phyloP scores from a whole-genome alignment of 257 asterid species.

The Lithospermum erythrorhizon region DNA sequence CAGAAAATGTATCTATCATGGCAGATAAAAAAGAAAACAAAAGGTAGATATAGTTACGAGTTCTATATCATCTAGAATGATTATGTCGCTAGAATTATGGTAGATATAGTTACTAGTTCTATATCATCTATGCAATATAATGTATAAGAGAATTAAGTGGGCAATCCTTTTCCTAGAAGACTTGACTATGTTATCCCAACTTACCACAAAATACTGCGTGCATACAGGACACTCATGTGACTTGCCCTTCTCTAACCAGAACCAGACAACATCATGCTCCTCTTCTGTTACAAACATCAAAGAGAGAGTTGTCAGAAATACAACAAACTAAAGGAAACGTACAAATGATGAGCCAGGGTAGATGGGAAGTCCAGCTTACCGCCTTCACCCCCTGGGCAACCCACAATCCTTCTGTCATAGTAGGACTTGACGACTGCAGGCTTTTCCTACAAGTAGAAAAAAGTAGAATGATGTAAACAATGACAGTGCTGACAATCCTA shows the following conservation, averaged over 20 bases:
- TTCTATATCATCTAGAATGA: too few relatives aligned
- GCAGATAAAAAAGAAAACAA: too few relatives aligned
- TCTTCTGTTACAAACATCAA: slow-evolving; percentile 45
- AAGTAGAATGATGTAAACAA: not conserved
- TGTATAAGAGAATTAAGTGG: not conserved
- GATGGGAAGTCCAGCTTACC: slow-evolving; percentile 34
- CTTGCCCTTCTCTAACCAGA: slow-evolving; percentile 95
- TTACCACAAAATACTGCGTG: slow-evolving; percentile 82
- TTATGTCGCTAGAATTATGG: too few relatives aligned
- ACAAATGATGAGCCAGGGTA: not conserved
- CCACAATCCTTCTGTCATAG: slow-evolving; percentile 76
- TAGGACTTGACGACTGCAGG: slow-evolving; percentile 72
- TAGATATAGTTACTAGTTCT: too few relatives aligned
- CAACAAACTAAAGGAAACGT: not conserved
- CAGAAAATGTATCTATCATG: too few relatives aligned
- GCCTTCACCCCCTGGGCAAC: slow-evolving; percentile 91
- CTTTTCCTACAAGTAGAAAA: slow-evolving; percentile 41
- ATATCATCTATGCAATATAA: too few relatives aligned
- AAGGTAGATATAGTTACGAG: too few relatives aligned
- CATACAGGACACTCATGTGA: slow-evolving; percentile 96
- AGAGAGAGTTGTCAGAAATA: slow-evolving; percentile 3
- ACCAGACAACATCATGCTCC: slow-evolving; percentile 98
- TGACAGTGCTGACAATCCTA: not conserved
- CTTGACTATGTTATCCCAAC: slow-evolving; percentile 11
- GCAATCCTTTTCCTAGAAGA: not conserved